These are phyloP conservation scores for Dichotomopilus funicola DNA, from an alignment of 2,329 filamentous ascomycete species.

Conservation along the genomic window DNA sequence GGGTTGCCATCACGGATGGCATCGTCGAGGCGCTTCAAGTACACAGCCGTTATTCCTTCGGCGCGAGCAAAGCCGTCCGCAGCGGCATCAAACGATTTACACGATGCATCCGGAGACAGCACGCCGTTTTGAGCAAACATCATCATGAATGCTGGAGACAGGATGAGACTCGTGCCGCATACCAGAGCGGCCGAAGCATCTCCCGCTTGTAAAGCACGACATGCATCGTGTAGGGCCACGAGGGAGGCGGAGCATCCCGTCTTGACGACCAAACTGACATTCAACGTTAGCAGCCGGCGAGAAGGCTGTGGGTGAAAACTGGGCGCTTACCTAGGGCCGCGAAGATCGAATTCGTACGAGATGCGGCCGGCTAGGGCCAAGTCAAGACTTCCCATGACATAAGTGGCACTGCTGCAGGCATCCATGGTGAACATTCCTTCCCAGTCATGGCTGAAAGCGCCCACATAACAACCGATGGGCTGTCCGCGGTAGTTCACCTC, in stretches of 20 bases:
- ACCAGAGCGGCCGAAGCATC: conserved; percentile 33
- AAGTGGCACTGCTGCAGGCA: conserved; percentile 19
- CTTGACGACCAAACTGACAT: conserved; percentile 24
- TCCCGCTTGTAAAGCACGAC: conserved; percentile 21
- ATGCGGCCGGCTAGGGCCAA: conserved; percentile 33
- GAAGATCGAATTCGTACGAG: conserved; percentile 32
- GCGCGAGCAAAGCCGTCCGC: conserved; percentile 46
- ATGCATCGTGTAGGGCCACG: conserved; percentile 29
- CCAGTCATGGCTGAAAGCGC: conserved; percentile 28
- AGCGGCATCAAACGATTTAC: conserved; percentile 13
- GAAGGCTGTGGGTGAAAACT: neutral
- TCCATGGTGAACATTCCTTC: conserved; percentile 21
- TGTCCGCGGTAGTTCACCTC: conserved; percentile 28
- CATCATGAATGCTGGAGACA: neutral
- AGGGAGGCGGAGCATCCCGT: conserved; percentile 35
- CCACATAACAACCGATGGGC: conserved; percentile 29
- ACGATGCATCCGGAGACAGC: neutral
- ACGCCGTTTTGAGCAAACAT: neutral
- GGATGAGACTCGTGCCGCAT: conserved; percentile 21
- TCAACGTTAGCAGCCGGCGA: neutral
- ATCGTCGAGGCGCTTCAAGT: conserved; percentile 15
- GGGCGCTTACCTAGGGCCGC: conserved; percentile 21
- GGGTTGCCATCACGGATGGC: conserved; percentile 26
- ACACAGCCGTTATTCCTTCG: conserved; percentile 36
- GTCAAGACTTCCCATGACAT: conserved; percentile 25